Conservation (phyloP, 129 eudicot genomes). For the Centella asiatica region DNA sequence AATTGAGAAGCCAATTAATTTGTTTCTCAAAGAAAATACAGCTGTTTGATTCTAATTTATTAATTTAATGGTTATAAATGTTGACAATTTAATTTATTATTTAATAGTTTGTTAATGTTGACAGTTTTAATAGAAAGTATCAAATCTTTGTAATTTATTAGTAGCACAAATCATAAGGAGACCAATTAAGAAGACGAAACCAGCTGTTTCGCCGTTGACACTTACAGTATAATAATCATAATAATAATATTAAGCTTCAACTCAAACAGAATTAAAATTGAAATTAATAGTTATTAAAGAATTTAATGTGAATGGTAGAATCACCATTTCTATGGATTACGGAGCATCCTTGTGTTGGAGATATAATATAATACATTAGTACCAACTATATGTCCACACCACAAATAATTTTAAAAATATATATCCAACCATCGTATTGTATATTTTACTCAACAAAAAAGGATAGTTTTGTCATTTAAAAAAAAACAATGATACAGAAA, state of each 20-base stretch:
- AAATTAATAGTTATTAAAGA: no score
- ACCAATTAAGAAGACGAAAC: conserved; percentile 1
- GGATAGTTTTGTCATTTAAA: no score
- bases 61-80: not conserved
- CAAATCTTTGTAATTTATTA: not conserved
- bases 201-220: conserved; percentile 3
- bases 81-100: not conserved
- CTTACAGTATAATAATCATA: not conserved
- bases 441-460: no score
- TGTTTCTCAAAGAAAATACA: not conserved
- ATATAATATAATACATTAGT: no score
- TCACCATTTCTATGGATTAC: no score
- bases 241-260: not conserved
- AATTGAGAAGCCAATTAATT: no score
- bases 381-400: no score
- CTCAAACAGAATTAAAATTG: not conserved
- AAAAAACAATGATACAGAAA: no score
- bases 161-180: not conserved
- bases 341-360: no score
- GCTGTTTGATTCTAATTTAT: not conserved
- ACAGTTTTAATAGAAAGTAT: not conserved
- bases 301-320: no score
- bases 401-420: no score
- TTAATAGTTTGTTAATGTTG: not conserved
- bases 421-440: no score